phyloP scores from a whole-genome alignment of 306 rosid genomes.

The Corylus avellana region DNA sequence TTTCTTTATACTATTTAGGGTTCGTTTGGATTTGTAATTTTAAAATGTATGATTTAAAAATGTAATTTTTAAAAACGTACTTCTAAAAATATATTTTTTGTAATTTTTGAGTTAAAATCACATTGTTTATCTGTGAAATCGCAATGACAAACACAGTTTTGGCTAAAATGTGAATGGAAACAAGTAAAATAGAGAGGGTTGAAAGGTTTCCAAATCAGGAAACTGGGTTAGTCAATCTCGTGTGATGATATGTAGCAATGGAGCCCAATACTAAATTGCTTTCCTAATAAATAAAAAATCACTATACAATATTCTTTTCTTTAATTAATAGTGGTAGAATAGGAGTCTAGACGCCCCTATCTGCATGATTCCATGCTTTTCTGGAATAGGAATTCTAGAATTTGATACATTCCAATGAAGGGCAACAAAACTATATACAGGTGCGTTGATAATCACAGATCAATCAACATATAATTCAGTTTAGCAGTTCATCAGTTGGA shows the following conservation, averaged over 20 bases:
- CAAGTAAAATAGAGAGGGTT: neutral
- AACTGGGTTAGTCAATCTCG: slow-evolving; percentile 15
- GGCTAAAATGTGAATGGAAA: neutral
- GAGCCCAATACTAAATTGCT: slow-evolving; percentile 1
- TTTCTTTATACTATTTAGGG: neutral
- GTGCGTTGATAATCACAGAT: neutral
- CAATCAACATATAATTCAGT: too few species aligned
- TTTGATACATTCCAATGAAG: neutral
- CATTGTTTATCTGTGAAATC: too few species aligned
- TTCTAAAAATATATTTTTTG: too few species aligned
- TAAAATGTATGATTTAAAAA: too few species aligned
- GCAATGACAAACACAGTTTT: neutral
- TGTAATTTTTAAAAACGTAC: too few species aligned
- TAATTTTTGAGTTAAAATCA: too few species aligned
- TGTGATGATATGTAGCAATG: neutral
- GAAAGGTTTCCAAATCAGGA: slow-evolving; percentile 18
- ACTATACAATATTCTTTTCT: slow-evolving; percentile 43
- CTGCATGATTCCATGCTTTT: slow-evolving; percentile 25
- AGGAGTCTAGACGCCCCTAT: slow-evolving; percentile 5
- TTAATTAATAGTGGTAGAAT: slow-evolving; percentile 23
- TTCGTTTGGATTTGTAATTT: too few species aligned
- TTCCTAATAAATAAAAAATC: neutral
- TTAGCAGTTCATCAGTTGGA: neutral
- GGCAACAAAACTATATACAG: neutral
- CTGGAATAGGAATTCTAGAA: slow-evolving; percentile 3